Conservation (phyloP, 192 early-diverging fungal genomes). For the Coemansia sp. region DNA sequence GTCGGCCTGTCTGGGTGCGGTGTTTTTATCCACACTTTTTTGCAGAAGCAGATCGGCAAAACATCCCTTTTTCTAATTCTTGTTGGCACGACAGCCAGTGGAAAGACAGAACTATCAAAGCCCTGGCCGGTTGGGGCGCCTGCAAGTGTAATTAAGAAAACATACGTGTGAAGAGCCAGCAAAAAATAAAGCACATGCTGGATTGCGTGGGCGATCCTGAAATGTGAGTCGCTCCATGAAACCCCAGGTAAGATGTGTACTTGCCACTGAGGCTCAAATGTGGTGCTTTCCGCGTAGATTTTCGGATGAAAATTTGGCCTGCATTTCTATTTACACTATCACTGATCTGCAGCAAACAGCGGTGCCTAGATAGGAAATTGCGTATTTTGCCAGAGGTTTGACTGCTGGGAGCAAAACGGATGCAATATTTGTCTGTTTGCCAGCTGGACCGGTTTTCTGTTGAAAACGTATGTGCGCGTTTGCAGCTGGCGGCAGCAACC, state of each 20-base stretch:
- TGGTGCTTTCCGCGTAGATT: not conserved
- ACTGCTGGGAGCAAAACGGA: too few species aligned
- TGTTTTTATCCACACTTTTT: not conserved
- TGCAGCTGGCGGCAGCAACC: not conserved
- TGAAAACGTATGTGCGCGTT: not conserved
- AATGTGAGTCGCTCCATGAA: not conserved
- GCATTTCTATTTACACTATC: slow-evolving; percentile 3
- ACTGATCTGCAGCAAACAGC: not conserved
- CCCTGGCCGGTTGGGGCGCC: not conserved
- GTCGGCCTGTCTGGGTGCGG: not conserved
- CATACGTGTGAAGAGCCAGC: not conserved
- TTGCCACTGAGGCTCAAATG: not conserved
- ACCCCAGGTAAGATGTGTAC: not conserved
- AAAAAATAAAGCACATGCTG: not conserved
- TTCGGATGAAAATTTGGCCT: not conserved
- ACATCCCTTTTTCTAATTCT: not conserved
- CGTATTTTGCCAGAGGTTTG: not conserved
- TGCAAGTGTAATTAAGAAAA: not conserved
- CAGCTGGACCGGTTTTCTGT: not conserved
- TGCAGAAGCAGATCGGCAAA: not conserved
- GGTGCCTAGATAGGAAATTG: not conserved
- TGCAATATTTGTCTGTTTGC: not conserved
- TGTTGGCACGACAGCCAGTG: not conserved
- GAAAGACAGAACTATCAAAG: not conserved
- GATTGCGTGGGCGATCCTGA: not conserved